Conservation (phyloP, 1,139 yeast genomes). For the Geotrichum fermentans region DNA sequence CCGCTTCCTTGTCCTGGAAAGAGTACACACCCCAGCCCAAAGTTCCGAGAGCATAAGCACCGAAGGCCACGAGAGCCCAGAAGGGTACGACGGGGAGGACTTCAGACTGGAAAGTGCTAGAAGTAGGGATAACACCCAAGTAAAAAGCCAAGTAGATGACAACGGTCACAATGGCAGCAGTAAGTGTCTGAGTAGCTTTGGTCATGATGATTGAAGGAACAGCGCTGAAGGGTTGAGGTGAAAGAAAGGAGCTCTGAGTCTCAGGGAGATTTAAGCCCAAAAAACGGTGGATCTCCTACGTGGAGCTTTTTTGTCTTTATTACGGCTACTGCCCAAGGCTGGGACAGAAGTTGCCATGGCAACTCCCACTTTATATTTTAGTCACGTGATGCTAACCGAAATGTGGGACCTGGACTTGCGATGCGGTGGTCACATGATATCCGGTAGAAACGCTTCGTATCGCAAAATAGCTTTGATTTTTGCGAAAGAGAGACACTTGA, state of each 20-base stretch:
- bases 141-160: conserved; percentile 52
- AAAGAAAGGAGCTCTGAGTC: not conserved
- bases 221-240: not conserved
- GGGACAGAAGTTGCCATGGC: conserved; percentile 3
- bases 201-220: conserved; percentile 45
- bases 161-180: conserved; percentile 43
- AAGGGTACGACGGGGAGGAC: conserved; percentile 65
- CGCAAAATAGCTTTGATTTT: too few species aligned
- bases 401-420: not conserved
- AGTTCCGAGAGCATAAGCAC: conserved; percentile 65
- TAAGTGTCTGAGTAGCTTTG: conserved; percentile 60
- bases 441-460: too few species aligned
- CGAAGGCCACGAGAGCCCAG: conserved; percentile 69
- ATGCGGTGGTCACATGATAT: too few species aligned
- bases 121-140: conserved; percentile 53
- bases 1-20: conserved; percentile 68
- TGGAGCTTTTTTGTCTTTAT: conserved; percentile 13
- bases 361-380: not conserved
- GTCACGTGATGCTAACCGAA: not conserved
- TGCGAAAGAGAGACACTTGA: too few species aligned
- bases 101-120: conserved; percentile 47
- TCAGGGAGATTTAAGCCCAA: not conserved
- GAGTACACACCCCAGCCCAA: conserved; percentile 69
- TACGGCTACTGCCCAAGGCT: too few species aligned
- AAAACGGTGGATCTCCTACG: conserved; percentile 1